Conservation (phyloP, 2,329 filamentous ascomycete genomes). For the Pezicula rhizophila region DNA sequence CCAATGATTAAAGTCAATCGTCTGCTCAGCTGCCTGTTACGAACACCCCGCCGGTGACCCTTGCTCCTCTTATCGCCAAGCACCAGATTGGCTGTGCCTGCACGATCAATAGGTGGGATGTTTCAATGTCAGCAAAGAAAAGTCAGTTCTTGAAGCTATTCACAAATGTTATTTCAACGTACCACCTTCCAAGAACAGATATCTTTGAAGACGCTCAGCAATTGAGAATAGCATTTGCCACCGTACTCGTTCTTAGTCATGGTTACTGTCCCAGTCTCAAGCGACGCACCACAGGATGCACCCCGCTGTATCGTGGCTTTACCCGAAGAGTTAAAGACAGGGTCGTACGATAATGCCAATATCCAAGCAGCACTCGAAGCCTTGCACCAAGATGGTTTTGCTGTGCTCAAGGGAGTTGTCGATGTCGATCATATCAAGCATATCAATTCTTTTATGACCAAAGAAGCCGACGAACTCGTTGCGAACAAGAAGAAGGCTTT, state of each 20-base stretch:
- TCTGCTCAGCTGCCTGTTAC: too few species aligned
- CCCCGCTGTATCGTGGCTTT: conserved; percentile 18
- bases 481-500: conserved; percentile 24
- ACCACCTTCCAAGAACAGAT: too few species aligned
- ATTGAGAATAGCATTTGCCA: not conserved
- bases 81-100: too few species aligned
- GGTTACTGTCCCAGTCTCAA: not conserved
- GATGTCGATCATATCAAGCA: conserved; percentile 28
- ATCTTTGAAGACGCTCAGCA: too few species aligned
- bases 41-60: too few species aligned
- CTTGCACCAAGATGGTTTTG: conserved; percentile 31
- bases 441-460: conserved; percentile 29
- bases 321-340: conserved; percentile 18
- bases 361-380: conserved; percentile 30
- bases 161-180: too few species aligned
- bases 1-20: too few species aligned
- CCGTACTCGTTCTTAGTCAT: not conserved
- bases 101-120: too few species aligned
- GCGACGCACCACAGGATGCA: conserved; percentile 7
- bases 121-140: too few species aligned
- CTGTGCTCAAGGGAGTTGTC: conserved; percentile 31
- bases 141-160: too few species aligned
- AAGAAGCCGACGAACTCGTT: conserved; percentile 28
- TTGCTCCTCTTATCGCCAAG: too few species aligned
- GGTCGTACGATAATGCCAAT: conserved; percentile 22